phyloP scores from a whole-genome alignment of 2,329 filamentous ascomycete genomes.

The Exophiala aquamarina region DNA sequence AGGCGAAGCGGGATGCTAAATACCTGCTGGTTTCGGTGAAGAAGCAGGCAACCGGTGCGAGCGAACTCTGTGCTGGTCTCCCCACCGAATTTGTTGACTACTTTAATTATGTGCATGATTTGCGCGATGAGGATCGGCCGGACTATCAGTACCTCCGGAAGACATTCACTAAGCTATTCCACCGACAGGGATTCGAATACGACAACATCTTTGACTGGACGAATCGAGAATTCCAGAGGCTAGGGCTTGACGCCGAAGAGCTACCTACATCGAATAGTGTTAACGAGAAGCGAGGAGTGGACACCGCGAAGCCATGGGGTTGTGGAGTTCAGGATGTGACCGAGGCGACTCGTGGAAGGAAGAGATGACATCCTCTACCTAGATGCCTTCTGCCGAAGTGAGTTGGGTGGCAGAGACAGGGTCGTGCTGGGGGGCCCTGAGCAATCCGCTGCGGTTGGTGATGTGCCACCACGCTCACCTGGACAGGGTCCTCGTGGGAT shows the following conservation, averaged over 20 bases:
- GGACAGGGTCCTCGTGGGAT: neutral
- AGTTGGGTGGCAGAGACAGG: neutral
- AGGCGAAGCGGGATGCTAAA: slow-evolving; percentile 35
- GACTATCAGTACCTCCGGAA: slow-evolving; percentile 25
- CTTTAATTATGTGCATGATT: slow-evolving; percentile 20
- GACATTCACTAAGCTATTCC: slow-evolving; percentile 24
- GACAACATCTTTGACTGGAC: slow-evolving; percentile 30
- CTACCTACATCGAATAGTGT: slow-evolving; percentile 2
- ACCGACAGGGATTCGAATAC: slow-evolving; percentile 20
- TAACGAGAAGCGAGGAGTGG: slow-evolving; percentile 1
- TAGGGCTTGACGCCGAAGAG: slow-evolving; percentile 2
- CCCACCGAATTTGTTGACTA: slow-evolving; percentile 26
- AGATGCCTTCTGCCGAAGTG: no score
- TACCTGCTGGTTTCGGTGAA: slow-evolving; percentile 22
- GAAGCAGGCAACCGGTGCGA: slow-evolving; percentile 24
- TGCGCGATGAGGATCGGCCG: slow-evolving; percentile 17
- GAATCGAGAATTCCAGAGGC: slow-evolving; percentile 11
- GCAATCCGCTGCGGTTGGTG: no score
- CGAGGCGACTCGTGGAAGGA: neutral
- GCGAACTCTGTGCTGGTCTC: slow-evolving; percentile 25
- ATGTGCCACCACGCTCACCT: no score
- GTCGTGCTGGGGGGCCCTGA: no score
- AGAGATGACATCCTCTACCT: neutral
- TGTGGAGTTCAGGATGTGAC: slow-evolving; percentile 2
- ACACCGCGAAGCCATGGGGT: slow-evolving; percentile 5